Evolutionary conservation across 805 yeast genomes (phyloP), one percentile per base, ranked within the genome.

Genomic region (Sugiyamaella marilandica): DNA sequence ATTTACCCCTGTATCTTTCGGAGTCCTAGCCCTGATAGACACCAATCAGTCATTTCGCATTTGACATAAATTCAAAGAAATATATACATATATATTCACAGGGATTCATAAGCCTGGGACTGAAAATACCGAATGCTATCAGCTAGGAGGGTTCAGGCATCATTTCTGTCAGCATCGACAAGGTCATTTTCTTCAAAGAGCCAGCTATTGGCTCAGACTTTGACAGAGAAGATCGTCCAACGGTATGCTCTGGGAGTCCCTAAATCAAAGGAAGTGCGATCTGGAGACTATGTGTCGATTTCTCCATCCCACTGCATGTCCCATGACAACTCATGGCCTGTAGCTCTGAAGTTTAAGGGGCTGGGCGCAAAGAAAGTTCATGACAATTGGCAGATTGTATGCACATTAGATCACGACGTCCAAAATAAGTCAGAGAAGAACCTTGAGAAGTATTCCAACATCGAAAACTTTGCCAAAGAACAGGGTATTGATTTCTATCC

Each of bases 241-340:
- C 81, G 80, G 63, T 92, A 87, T 67, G 95, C 98, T 2, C 95
- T 91, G 10, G 95, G 92, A 2, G 69, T 88, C 44, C 81, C 94
- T 19, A 64, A 75, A n/a, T 84, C 81, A 31, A 92, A 94, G 67
- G 66, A 74, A 51, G 96, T 94, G 35, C 83, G 76, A 62, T 77
- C 88, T 45, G 99, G 98, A 11, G 99, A 94, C 73, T 94, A 91
- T 71, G 98, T 95, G 49, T 82, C 96, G 1, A 92, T 94, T 66
- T 79, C 75, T 63, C 99, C 99, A 2, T 92, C 96, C 2, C 96
- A 94, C 73, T 95, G 97, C 70, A 94, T 94, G 99, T 89, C 98
- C 13, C 99, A 94, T 70, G 99, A 94, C 70, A 94, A 94, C 72
- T 85, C 97, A 43, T 95, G 99, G 99, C 99, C 99, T 0, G 97